Base-by-base conservation (phyloP, 257 asterid species). In the Handroanthus guayacan region DNA sequence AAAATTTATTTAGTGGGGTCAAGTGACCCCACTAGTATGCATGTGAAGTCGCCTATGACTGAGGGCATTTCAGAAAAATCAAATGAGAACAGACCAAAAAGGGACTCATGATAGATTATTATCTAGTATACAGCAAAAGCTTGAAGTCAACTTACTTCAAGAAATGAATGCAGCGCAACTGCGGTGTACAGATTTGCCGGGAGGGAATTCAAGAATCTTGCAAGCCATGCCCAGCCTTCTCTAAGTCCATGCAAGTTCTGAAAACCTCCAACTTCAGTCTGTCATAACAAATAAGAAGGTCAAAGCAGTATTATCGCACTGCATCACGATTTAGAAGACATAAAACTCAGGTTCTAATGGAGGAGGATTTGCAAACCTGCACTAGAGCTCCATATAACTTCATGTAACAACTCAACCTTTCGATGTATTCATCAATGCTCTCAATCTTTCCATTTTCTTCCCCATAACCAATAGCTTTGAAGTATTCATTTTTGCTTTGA, bases 181-280 rank as follows among this genome's bases (percentile, higher is more conserved):
- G 94, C 97, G 18, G 99, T 92, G 69, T 85, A 91, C 14, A 82
- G 70, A 83, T 95, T 95, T 69, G 97, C 90, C 3, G 98, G 99
- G 60, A 95, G 82, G 71, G 87, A 25, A 77, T 95, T 95, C 80
- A 92, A 82, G 88, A 92, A 88, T 80, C 98, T 84, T 25, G 98
- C 94, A 57, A 92, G 87, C 99, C 99, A 95, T 48, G 94, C 85
- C 98, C 99, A 95, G 48, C 97, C 98, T 77, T 91, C 94, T 73
- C 60, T 50, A 51, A 85, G 80, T 58, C 97, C 99, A 73, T 92
- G 97, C 76, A 72, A 84, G 82, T 95, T 95, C 66, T 71, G 88
- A 63, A 79, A 31, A 79, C 87, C 86, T 3, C 79, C 52, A 58
- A 89, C 80, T 66, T 92, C 94, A 78, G 98, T 84, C 99, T 92